These are phyloP conservation scores for Medicago lupulina DNA, from an alignment of 306 rosid genomes.

Conservation along the genomic window DNA sequence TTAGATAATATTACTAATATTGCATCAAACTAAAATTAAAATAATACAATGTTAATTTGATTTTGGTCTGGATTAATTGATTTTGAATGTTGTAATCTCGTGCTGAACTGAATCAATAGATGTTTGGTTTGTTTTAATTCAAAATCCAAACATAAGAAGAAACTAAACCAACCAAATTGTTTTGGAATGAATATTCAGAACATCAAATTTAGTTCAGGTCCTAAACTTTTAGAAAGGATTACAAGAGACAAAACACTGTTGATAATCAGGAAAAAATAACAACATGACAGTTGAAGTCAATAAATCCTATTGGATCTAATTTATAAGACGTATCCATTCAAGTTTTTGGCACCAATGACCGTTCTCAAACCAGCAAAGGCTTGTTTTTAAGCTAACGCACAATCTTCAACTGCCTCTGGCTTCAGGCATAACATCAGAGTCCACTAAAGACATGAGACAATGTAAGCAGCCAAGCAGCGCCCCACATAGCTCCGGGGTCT, in stretches of 20 bases:
- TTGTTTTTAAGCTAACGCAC: constrained; percentile 17
- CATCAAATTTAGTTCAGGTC: not conserved
- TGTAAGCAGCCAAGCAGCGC: not conserved
- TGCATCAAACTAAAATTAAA: too few species aligned
- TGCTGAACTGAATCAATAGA: not conserved
- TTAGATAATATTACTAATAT: too few species aligned
- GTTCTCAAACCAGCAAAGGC: constrained; percentile 12
- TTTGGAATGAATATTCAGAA: too few species aligned
- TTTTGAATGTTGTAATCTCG: not conserved
- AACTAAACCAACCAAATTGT: not conserved
- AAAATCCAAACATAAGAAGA: not conserved
- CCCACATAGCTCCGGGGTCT: not conserved
- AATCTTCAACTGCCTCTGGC: constrained; percentile 12
- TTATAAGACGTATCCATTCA: not conserved
- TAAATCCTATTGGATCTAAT: not conserved
- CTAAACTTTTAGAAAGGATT: not conserved
- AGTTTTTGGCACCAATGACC: constrained; percentile 14
- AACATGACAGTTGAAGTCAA: not conserved
- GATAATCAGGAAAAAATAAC: constrained; percentile 12
- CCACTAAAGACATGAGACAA: constrained; percentile 2
- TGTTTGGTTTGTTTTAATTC: not conserved
- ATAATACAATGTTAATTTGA: not conserved
- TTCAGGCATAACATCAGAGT: constrained; percentile 25
- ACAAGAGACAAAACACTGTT: not conserved
- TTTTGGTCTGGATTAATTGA: not conserved